Conservation (phyloP, 2,329 filamentous ascomycete genomes). For the Colletotrichum camelliae region DNA sequence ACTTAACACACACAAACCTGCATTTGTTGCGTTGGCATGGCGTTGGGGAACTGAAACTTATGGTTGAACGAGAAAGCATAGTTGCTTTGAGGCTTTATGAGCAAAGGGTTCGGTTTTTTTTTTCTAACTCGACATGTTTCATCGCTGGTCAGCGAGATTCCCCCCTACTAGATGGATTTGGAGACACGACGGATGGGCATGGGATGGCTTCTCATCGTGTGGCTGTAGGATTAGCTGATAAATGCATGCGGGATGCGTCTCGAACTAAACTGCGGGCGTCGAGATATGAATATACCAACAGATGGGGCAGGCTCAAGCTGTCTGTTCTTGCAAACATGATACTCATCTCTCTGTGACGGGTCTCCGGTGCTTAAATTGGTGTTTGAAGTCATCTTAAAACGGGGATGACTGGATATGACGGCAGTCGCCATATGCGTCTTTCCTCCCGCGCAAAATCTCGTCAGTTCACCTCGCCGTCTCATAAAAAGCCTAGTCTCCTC, state of each 20-base stretch:
- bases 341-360: not conserved
- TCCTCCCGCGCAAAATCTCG: too few relatives aligned
- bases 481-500: too few relatives aligned
- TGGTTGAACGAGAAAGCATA: slow-evolving; percentile 3
- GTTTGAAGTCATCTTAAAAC: not conserved
- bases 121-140: not conserved
- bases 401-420: not conserved
- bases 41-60: slow-evolving; percentile 8
- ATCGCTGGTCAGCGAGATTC: not conserved
- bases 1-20: not conserved
- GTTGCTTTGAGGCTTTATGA: not conserved
- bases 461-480: too few relatives aligned
- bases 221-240: not conserved
- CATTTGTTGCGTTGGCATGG: slow-evolving; percentile 20
- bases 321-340: not conserved
- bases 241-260: not conserved
- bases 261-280: not conserved
- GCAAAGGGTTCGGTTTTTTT: not conserved
- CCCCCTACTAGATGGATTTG: not conserved
- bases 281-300: not conserved
- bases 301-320: not conserved
- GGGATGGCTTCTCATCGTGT: not conserved
- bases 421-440: too few relatives aligned
- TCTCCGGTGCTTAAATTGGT: not conserved
- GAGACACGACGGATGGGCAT: not conserved